Base-by-base conservation (phyloP, 2,329 filamentous ascomycete species). In the Sporothrix pseudoabietina region DNA sequence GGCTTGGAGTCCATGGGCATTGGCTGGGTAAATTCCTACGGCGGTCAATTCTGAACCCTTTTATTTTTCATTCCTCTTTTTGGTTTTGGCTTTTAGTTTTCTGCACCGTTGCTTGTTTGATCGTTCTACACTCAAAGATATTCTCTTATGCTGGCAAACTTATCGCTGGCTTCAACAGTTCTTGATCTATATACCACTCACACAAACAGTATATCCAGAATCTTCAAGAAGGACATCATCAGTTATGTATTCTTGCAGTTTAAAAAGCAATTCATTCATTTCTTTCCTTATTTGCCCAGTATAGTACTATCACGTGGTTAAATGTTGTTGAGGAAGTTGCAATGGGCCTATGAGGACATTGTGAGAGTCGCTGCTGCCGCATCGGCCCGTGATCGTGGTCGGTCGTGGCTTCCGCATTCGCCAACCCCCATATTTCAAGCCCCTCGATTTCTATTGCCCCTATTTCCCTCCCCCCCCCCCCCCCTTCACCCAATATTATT, bases 401-500 rank as follows among this genome's bases (percentile, higher is more conserved):
- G 47, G 47, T 70, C 55, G 72, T 35, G 44, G 39, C 68, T 73
- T 73, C 69, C 68, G 9, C 55, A 3, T 55, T 30, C 22, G 7
- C 14, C 35, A 35, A 19, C 55, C 19, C 63, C n/a, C 19, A n/a
- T 54, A 16, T 26, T 59, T 39, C 4, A 30, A 8, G 1, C 2
- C 39, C 32, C 6, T 39, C 6, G 16, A 47, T 35, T 14, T 59
- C n/a, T 30, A 16, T 3, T 19, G 12, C 8, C 16, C 19, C 49
- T 30, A 26, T n/a, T 69, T 26, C 12, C 16, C 10, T 9, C 52
- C 3, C 26, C 8, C 16, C 19, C 22, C 12, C 16, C 10, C 9
- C 52, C 3, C 26, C 26, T 26, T 2, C 12, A 30, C 30, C 52
- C n/a, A 12, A 22, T 6, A 10, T 30, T 55, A 8, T 49, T 49